phyloP scores from a whole-genome alignment of 108 stramenopile species.

The Nannochloropsis gaditana region DNA sequence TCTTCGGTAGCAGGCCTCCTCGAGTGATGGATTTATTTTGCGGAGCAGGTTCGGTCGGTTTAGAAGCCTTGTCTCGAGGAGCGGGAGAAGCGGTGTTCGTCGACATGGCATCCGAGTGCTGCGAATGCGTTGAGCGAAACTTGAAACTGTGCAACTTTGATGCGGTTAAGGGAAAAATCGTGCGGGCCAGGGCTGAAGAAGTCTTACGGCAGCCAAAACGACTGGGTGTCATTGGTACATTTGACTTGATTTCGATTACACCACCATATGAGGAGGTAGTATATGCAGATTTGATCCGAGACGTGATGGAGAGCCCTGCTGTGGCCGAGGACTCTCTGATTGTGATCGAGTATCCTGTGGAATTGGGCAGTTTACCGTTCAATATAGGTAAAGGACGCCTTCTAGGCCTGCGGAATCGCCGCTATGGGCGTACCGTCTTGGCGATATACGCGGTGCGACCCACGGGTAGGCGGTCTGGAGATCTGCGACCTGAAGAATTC shows the following conservation, averaged over 20 bases:
- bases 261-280: constrained; percentile 94
- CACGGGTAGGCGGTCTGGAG: constrained; percentile 56
- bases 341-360: constrained; percentile 86
- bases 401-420: constrained; percentile 82
- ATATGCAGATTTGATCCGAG: constrained; percentile 75
- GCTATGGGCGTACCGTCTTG: constrained; percentile 87
- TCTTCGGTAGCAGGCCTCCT: constrained; percentile 56
- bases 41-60: constrained; percentile 82
- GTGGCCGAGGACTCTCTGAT: constrained; percentile 73
- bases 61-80: constrained; percentile 82
- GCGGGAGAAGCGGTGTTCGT: constrained; percentile 63
- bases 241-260: constrained; percentile 76
- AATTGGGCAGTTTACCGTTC: constrained; percentile 79
- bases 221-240: constrained; percentile 37
- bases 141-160: constrained; percentile 62
- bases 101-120: constrained; percentile 48
- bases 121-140: constrained; percentile 27
- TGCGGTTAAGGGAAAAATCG: constrained; percentile 41
- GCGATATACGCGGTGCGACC: constrained; percentile 86
- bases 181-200: constrained; percentile 34
- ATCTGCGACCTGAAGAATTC: background rate
- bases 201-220: constrained; percentile 37
- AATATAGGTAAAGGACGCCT: constrained; percentile 64
- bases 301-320: constrained; percentile 59
- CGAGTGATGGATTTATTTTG: constrained; percentile 78